Evolutionary conservation across 1,284 basidiomycete species (phyloP).

Genomic region (Trichosporon sp.): DNA sequence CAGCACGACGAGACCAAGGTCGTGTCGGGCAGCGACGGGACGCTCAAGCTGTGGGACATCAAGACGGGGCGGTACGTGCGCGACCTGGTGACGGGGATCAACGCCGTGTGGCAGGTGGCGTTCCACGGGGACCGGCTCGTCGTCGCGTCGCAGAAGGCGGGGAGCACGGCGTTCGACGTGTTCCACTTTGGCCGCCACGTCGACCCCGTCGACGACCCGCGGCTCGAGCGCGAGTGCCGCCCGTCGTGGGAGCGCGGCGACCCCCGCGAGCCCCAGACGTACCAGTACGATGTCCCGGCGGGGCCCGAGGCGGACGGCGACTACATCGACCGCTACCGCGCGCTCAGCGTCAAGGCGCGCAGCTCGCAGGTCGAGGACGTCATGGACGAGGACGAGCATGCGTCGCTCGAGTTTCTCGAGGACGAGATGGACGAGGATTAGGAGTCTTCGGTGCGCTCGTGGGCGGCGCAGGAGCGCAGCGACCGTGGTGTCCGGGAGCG

Average conservation of each 20-base stretch:
- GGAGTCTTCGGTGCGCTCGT: not conserved
- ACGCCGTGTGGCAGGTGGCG: slow-evolving; percentile 91
- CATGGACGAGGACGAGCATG: slow-evolving; percentile 4
- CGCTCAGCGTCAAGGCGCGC: not conserved
- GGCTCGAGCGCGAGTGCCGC: slow-evolving; percentile 32
- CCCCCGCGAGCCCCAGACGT: slow-evolving; percentile 32
- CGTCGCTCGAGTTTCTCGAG: not conserved
- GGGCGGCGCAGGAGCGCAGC: not conserved
- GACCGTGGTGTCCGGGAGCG: not conserved
- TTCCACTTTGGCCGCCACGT: slow-evolving; percentile 40
- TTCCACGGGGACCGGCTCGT: slow-evolving; percentile 90
- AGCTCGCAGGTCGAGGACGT: not conserved
- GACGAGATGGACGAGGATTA: slow-evolving; percentile 5
- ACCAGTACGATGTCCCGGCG: slow-evolving; percentile 29
- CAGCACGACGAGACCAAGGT: slow-evolving; percentile 96
- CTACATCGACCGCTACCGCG: not conserved
- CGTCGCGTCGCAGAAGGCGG: slow-evolving; percentile 77
- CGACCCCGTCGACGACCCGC: slow-evolving; percentile 35
- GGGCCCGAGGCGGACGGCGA: slow-evolving; percentile 9
- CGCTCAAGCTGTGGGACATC: slow-evolving; percentile 93
- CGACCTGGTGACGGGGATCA: slow-evolving; percentile 80
- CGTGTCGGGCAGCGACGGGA: slow-evolving; percentile 87
- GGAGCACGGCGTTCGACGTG: slow-evolving; percentile 57
- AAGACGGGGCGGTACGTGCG: slow-evolving; percentile 74
- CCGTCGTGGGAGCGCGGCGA: slow-evolving; percentile 40